Evolutionary conservation across 208 protist genomes (phyloP).

Genomic region (Wallacemonas collosoma): DNA sequence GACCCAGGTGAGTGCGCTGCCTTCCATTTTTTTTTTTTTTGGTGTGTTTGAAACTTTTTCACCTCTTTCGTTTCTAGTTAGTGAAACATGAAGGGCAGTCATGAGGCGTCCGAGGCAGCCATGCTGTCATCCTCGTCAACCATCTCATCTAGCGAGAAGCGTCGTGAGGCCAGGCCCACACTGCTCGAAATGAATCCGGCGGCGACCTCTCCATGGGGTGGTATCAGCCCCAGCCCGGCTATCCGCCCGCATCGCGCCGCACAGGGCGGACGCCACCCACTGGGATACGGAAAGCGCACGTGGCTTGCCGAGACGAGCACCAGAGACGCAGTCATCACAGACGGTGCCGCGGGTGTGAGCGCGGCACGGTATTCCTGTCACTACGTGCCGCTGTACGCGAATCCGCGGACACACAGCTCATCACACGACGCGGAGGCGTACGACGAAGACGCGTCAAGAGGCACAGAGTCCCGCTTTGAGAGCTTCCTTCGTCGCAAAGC

Average conservation of each 20-base stretch:
- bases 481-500: not conserved
- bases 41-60: not conserved
- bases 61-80: no score
- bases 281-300: not conserved
- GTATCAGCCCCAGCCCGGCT: constrained; percentile 11
- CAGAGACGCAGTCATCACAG: not conserved
- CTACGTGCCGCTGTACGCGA: constrained; percentile 2
- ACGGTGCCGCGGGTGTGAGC: not conserved
- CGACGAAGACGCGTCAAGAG: no score
- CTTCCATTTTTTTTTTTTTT: not conserved
- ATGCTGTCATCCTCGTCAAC: not conserved
- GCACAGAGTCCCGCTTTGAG: no score
- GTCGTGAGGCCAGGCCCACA: not conserved
- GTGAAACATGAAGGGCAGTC: not conserved
- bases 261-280: no score
- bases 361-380: not conserved
- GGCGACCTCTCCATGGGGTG: not conserved
- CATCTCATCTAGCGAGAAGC: not conserved
- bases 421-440: no score
- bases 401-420: not conserved
- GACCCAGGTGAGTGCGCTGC: no score
- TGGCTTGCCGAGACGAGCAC: not conserved
- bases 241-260: not conserved
- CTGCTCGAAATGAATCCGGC: not conserved
- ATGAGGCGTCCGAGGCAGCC: not conserved